These are phyloP conservation scores for Brasenia schreberi DNA, from an alignment of 164 flowering plant genomes.

Conservation along the genomic window DNA sequence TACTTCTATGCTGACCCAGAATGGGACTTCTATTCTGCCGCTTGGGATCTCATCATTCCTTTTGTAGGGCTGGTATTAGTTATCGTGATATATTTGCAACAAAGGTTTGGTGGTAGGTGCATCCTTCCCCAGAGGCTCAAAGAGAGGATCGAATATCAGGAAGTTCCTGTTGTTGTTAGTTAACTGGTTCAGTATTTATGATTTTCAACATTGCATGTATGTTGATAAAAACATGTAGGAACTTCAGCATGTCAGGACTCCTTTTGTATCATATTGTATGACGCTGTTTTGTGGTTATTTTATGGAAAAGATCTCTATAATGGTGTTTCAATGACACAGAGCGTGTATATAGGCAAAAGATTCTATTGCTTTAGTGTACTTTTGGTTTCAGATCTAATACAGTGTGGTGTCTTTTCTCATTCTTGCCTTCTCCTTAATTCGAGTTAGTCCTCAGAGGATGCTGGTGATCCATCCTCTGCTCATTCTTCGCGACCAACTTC, in stretches of 20 bases:
- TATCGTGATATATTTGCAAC: constrained; percentile 43
- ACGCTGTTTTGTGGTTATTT: not conserved
- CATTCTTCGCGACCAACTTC: not conserved
- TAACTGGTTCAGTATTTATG: not conserved
- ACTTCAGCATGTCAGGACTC: not conserved
- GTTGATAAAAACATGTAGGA: not conserved
- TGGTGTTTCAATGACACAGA: not conserved
- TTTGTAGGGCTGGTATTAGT: constrained; percentile 32
- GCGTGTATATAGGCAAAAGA: not conserved
- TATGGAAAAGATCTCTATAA: not conserved
- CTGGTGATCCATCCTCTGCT: too few relatives aligned
- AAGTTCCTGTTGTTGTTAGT: constrained; percentile 17
- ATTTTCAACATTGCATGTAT: not conserved
- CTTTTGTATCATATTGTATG: not conserved
- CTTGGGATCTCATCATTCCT: constrained; percentile 54
- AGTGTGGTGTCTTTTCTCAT: not conserved
- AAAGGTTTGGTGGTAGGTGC: constrained; percentile 44
- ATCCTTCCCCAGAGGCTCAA: constrained; percentile 30
- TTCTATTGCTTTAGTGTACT: not conserved
- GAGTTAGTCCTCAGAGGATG: too few relatives aligned
- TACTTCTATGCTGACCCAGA: constrained; percentile 34
- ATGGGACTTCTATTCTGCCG: constrained; percentile 38
- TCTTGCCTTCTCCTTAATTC: not conserved
- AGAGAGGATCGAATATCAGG: constrained; percentile 18
- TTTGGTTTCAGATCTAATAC: not conserved